Conservation (phyloP, 2,329 filamentous ascomycete species). For the Trichoderma cornu-damae region DNA sequence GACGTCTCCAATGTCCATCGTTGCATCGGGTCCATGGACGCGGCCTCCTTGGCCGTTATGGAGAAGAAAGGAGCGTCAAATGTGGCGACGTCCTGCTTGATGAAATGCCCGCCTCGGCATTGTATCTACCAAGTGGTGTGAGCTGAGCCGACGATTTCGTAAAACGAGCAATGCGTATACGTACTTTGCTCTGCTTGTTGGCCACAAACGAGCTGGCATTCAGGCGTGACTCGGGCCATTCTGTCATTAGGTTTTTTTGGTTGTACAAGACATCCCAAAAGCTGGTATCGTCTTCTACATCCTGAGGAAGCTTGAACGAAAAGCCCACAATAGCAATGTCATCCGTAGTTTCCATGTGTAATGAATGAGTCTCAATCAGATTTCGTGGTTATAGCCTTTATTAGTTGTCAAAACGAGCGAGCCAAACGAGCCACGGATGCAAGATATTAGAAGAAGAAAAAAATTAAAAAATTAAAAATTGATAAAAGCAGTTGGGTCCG, state of each 20-base stretch:
- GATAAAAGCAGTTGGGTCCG: no score
- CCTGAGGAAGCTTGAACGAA: slow-evolving; percentile 37
- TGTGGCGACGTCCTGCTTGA: neutral
- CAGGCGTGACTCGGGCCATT: slow-evolving; percentile 32
- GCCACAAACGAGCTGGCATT: slow-evolving; percentile 26
- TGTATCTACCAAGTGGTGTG: no score
- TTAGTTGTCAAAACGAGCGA: no score
- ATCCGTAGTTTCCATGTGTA: no score
- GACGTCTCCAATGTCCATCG: slow-evolving; percentile 12
- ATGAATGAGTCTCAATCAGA: no score
- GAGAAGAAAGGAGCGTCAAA: slow-evolving; percentile 29
- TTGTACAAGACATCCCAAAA: slow-evolving; percentile 35
- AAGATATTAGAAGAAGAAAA: no score
- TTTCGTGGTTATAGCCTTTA: no score
- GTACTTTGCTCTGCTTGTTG: slow-evolving; percentile 10
- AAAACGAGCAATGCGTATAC: no score
- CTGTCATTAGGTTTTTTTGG: slow-evolving; percentile 30
- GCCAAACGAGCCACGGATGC: no score
- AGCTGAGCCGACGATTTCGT: no score
- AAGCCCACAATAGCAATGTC: slow-evolving; percentile 34
- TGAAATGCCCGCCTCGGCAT: slow-evolving; percentile 7
- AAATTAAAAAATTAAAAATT: no score
- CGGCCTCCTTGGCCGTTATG: slow-evolving; percentile 23
- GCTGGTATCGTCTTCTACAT: slow-evolving; percentile 26
- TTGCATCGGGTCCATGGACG: slow-evolving; percentile 18